Evolutionary conservation across 2,329 filamentous ascomycete genomes (phyloP).

Genomic region (Colletotrichum sp.): DNA sequence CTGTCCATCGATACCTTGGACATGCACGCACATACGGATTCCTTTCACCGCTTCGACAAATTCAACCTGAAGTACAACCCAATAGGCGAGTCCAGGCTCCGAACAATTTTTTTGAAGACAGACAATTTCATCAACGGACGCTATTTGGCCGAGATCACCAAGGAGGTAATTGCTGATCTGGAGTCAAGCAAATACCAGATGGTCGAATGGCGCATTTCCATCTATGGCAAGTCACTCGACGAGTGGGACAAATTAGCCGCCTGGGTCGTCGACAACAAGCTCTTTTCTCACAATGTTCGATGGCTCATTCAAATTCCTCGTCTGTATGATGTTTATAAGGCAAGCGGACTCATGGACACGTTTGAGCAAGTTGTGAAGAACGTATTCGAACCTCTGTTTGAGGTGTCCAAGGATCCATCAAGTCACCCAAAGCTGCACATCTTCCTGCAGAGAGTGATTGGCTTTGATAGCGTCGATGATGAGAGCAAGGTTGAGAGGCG

Average conservation of each 20-base stretch:
- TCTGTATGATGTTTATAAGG: conserved; percentile 95
- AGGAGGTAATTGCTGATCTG: conserved; percentile 95
- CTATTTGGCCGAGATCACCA: conserved; percentile 96
- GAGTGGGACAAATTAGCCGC: conserved; percentile 98
- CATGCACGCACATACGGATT: conserved; percentile 98
- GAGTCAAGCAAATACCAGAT: conserved; percentile 99
- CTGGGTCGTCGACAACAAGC: conserved; percentile 97
- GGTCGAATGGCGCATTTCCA: conserved; percentile 98
- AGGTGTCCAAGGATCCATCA: conserved; percentile 86
- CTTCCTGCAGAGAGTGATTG: conserved; percentile 93
- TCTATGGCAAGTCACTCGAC: conserved; percentile 89
- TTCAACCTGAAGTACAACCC: conserved; percentile 99
- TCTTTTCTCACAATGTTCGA: conserved; percentile 96
- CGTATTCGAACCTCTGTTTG: conserved; percentile 91
- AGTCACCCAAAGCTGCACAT: conserved; percentile 93
- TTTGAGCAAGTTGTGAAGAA: conserved; percentile 93
- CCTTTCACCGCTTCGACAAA: conserved; percentile 98
- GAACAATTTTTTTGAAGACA: conserved; percentile 98
- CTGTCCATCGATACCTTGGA: conserved; percentile 97
- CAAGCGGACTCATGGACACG: conserved; percentile 81
- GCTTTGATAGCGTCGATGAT: conserved; percentile 97
- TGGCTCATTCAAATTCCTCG: conserved; percentile 97
- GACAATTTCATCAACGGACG: conserved; percentile 97
- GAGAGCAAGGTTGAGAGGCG: conserved; percentile 96
- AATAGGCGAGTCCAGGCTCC: conserved; percentile 89